Evolutionary conservation across 805 yeast species (phyloP), one percentile per base, ranked within the genome.

Genomic region (Candida sithepensis): DNA sequence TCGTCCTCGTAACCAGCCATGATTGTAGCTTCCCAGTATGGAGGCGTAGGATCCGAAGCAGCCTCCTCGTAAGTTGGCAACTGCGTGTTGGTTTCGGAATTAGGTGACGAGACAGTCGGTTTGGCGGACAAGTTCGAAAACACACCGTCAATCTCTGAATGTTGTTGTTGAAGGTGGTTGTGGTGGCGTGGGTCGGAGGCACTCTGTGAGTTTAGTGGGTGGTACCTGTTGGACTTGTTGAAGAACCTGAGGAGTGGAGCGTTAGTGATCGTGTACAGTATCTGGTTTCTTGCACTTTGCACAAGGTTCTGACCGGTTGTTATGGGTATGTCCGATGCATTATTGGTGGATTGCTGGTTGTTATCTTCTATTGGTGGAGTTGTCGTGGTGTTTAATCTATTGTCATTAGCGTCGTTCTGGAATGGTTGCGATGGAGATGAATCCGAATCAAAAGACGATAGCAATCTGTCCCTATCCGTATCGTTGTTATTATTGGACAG

Each of bases 51-150:
- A 63, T 94, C 99, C 3, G 89, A 85, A 0, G 96, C 88, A 0
- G 96, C 98, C 62, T 91, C 98, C 47, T 88, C 97, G 67, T 94
- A 94, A 0, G 96, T 75, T 3, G 98, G 98, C 19, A 81, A 77
- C 36, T 88, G 84, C 28, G 71, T 71, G 50, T 85, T 91, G 10
- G 71, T 16, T 65, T 60, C 21, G 20, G 38, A 0, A 76, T 62
- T 14, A 42, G 84, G 92, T 2, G 48, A 45, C 3, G 42, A 20
- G 0, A 52, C 57, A 6, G 63, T 49, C 4, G 97, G 97, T 60
- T 91, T 92, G 2, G 98, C 98, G 57, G 87, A 79, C 57, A 94
- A 65, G 65, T 94, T 94, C 43, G 94, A 82, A 66, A 94, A 94
- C 3, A 94, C 99, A 10, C 98, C 99, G 64, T 94, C 99, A 49